These are phyloP conservation scores for Chimonanthus praecox DNA, from an alignment of 164 flowering plant genomes.

Conservation along the genomic window DNA sequence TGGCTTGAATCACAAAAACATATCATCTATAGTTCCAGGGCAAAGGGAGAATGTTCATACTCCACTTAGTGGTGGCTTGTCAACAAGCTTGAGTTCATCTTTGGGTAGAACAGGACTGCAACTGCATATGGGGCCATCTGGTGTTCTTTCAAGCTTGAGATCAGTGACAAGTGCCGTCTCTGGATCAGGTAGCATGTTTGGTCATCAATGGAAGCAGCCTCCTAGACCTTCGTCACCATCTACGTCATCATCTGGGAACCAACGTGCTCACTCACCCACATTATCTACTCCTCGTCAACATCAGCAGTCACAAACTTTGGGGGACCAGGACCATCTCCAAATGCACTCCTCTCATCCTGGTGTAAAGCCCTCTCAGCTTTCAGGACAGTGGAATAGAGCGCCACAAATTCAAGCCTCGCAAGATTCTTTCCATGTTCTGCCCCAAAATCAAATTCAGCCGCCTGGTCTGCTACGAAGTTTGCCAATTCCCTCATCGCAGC, in stretches of 20 bases:
- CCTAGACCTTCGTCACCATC: constrained; percentile 39
- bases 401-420: constrained; percentile 15
- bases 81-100: constrained; percentile 27
- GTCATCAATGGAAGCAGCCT: constrained; percentile 34
- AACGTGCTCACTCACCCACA: constrained; percentile 37
- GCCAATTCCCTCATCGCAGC: constrained; percentile 21
- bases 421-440: constrained; percentile 20
- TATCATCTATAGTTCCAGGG: constrained; percentile 22
- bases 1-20: constrained; percentile 15
- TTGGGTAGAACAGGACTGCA: constrained; percentile 25
- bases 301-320: constrained; percentile 22
- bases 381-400: constrained; percentile 23
- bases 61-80: constrained; percentile 22
- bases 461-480: constrained; percentile 10
- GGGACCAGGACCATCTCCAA: constrained; percentile 29
- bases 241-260: constrained; percentile 35
- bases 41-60: constrained; percentile 27
- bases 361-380: constrained; percentile 27
- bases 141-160: constrained; percentile 23
- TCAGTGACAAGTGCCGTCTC: constrained; percentile 17
- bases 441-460: constrained; percentile 20
- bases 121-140: constrained; percentile 15
- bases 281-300: constrained; percentile 20
- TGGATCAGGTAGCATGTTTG: constrained; percentile 24
- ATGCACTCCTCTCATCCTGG: constrained; percentile 28